These are phyloP conservation scores for Moricandia moricandioides DNA, from an alignment of 345 rosid species.

Conservation along the genomic window DNA sequence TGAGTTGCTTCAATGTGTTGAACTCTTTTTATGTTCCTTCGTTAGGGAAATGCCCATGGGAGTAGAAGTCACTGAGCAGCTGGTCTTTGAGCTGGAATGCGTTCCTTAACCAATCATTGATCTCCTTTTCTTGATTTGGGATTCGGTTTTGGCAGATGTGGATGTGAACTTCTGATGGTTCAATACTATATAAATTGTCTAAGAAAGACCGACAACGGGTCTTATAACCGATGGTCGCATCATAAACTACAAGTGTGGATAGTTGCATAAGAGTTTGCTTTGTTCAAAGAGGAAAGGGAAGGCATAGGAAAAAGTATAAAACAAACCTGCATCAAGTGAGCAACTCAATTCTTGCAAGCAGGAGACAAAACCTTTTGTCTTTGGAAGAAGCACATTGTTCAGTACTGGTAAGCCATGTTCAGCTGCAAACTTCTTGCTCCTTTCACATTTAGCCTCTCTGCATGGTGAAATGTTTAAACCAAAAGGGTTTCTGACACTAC, in stretches of 20 bases:
- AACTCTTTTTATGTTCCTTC: constrained; percentile 63
- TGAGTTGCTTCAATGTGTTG: constrained; percentile 51
- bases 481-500: neutral
- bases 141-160: constrained; percentile 51
- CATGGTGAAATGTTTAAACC: constrained; percentile 6
- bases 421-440: constrained; percentile 60
- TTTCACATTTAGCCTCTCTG: constrained; percentile 74
- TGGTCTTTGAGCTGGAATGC: constrained; percentile 61
- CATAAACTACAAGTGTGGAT: constrained; percentile 55
- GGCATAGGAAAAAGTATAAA: neutral
- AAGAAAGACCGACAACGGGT: constrained; percentile 65
- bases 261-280: neutral
- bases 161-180: constrained; percentile 84
- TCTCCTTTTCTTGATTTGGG: constrained; percentile 55
- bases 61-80: constrained; percentile 58
- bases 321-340: constrained; percentile 78
- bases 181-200: constrained; percentile 71
- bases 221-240: constrained; percentile 80
- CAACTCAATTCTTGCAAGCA: constrained; percentile 69
- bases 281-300: neutral
- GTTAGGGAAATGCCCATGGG: constrained; percentile 58
- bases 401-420: constrained; percentile 65
- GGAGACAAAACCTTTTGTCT: constrained; percentile 72
- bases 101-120: constrained; percentile 59
- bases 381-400: constrained; percentile 68